A percentile compares a stretch with the other conserved stretches of the same genome.
Evolutionary conservation across 768 basidiomycete species (phyloP).

Genomic region (Sistotremastrum niveocremeum): DNA sequence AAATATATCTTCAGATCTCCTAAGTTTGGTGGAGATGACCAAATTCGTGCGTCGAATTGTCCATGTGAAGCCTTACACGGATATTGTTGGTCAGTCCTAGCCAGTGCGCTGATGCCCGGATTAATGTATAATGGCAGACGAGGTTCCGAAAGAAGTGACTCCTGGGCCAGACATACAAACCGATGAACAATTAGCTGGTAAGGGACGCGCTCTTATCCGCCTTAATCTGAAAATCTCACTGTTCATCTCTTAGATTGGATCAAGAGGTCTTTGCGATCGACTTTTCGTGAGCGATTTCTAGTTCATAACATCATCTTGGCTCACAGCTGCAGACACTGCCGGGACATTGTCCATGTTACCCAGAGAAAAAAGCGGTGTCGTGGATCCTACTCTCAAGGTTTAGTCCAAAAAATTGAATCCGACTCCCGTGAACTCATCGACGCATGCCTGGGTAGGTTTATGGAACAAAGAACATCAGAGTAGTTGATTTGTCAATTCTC

Average conservation of each 20-base stretch:
- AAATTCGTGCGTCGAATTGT: slow-evolving; percentile 19
- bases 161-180: slow-evolving; percentile 20
- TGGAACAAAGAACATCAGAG: slow-evolving; percentile 42
- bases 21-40: slow-evolving; percentile 20
- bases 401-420: background rate
- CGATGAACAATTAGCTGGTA: slow-evolving; percentile 23
- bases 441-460: slow-evolving; percentile 29
- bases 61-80: slow-evolving; percentile 17
- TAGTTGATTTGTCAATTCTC: slow-evolving; percentile 42
- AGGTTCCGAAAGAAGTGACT: slow-evolving; percentile 15
- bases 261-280: slow-evolving; percentile 9
- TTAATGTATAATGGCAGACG: background rate
- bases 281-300: slow-evolving; percentile 10
- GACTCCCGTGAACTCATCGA: background rate
- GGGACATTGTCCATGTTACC: slow-evolving; percentile 44
- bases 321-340: slow-evolving; percentile 24
- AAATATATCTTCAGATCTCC: slow-evolving; percentile 16
- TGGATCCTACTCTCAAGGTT: slow-evolving; percentile 33
- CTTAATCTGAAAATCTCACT: slow-evolving; percentile 11
- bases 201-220: background rate
- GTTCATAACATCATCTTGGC: background rate
- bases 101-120: background rate
- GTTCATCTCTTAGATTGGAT: slow-evolving; percentile 11
- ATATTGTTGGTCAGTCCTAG: slow-evolving; percentile 18
- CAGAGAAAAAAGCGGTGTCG: slow-evolving; percentile 35